Base-by-base conservation (phyloP, 805 yeast species). In the Candida jianshihensis region DNA sequence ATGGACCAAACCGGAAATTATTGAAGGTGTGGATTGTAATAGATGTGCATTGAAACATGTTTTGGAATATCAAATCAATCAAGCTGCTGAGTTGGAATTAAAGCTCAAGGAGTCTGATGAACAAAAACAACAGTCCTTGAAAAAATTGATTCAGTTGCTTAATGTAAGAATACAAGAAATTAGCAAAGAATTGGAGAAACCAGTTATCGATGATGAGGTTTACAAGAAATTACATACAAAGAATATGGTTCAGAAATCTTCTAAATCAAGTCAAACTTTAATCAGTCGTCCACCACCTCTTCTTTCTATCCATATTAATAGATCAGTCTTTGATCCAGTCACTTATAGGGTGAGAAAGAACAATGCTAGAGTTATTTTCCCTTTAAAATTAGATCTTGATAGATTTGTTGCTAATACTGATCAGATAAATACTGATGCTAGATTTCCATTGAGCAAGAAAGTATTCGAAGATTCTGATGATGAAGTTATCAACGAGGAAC, bases 21-120 rank as follows among this genome's bases (percentile, higher is more conserved):
- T 90, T 40, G 89, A 86, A 46, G 96, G 88, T 31, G 98, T 90
- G 26, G 90, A 88, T 59, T 90, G 98, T 64, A 87, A 89, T 53
- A 70, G 97, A 50, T 90, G 97, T 65, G 90, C 94, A 3, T 66
- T 90, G 46, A 57, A 59, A 20, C 78, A 78, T 40, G 79, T 84
- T 11, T 61, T 59, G 35, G 69, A 66, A n/a, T 76, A 70, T 43
- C 59, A 81, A 24, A 35, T 48, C 15, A 63, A 57, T 13, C 70
- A 71, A 42, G 38, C 61, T 26, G 37, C 52, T 18, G 33, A 61
- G 44, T 40, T 57, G 47, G 39, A 9, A 12, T n/a, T 19, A 29
- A 7, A 29, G 13, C 10, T 16, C 6, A 14, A 29, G 13, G 10
- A 6, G 9, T 9, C 17, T 29, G 31, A 29, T 6, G 21, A 18